Conservation (phyloP, 202 grass and related monocot species). For the Carex sylvatica region DNA sequence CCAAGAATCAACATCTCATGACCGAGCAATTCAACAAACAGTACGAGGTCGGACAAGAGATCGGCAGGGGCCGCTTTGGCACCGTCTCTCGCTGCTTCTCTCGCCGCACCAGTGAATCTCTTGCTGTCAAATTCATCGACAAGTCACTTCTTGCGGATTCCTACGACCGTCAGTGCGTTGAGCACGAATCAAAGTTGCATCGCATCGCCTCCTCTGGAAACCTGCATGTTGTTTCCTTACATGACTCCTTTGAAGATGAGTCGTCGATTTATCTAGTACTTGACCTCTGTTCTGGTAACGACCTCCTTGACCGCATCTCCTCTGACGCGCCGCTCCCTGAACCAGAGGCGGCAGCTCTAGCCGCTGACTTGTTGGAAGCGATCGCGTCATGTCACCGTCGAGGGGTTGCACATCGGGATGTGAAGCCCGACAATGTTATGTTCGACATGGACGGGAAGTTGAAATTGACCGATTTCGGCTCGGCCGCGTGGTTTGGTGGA, state of each 20-base stretch:
- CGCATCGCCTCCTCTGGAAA: constrained; percentile 40
- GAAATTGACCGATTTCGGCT: constrained; percentile 71
- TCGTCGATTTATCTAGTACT: constrained; percentile 52
- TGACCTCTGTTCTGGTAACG: constrained; percentile 45
- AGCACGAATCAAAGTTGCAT: constrained; percentile 68
- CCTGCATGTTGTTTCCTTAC: constrained; percentile 48
- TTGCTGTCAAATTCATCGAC: constrained; percentile 57
- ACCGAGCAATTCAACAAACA: constrained; percentile 37
- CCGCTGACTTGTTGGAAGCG: constrained; percentile 33
- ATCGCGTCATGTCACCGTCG: constrained; percentile 49
- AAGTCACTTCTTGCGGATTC: constrained; percentile 59
- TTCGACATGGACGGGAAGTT: constrained; percentile 48
- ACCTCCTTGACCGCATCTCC: constrained; percentile 51
- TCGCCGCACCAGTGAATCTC: constrained; percentile 33
- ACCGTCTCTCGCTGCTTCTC: constrained; percentile 58
- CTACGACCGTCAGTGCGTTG: constrained; percentile 56
- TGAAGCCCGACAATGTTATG: constrained; percentile 81
- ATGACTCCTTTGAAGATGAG: constrained; percentile 60
- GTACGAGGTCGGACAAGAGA: constrained; percentile 68
- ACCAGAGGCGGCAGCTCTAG: constrained; percentile 52
- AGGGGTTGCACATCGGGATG: constrained; percentile 74
- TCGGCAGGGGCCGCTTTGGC: constrained; percentile 69
- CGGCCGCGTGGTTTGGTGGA: constrained; percentile 62
- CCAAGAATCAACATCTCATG: constrained; percentile 15
- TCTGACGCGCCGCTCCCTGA: constrained; percentile 39